Evolutionary conservation across 345 rosid species (phyloP).

Genomic region (Populus alba): DNA sequence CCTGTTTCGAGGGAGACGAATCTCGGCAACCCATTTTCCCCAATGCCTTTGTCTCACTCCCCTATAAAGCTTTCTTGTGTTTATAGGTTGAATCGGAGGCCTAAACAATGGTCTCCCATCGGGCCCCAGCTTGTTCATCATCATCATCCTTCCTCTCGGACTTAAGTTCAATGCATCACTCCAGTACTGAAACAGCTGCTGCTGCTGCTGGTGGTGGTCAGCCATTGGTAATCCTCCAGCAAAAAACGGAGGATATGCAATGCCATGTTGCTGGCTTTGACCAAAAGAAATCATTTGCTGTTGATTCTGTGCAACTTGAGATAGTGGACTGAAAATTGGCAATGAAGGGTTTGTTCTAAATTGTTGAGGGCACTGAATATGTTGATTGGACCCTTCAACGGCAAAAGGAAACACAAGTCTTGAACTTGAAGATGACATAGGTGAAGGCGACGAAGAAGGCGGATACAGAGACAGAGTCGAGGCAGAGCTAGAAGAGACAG

Average conservation of each 20-base stretch:
- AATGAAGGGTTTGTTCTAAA: constrained; percentile 22
- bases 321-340: constrained; percentile 27
- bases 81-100: constrained; percentile 63
- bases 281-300: constrained; percentile 78
- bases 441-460: constrained; percentile 19
- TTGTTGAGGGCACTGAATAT: constrained; percentile 42
- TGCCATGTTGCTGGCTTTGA: constrained; percentile 40
- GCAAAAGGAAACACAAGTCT: constrained; percentile 53
- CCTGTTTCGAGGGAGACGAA: constrained; percentile 85
- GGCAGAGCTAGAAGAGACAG: constrained; percentile 13
- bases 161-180: constrained; percentile 58
- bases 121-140: constrained; percentile 66
- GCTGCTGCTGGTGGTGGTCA: constrained; percentile 39
- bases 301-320: constrained; percentile 27
- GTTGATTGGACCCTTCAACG: constrained; percentile 38
- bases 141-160: constrained; percentile 75
- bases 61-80: constrained; percentile 76
- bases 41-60: constrained; percentile 95
- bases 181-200: constrained; percentile 62
- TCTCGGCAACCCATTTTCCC: constrained; percentile 99
- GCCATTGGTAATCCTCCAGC: constrained; percentile 27
- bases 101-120: constrained; percentile 52
- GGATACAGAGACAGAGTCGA: constrained; percentile 8
- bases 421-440: constrained; percentile 21
- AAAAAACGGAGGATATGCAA: constrained; percentile 33